A percentile compares a stretch with the other conserved stretches of the same genome.
Conservation (phyloP, 441 rosid species). For the Arabidopsis hybrid region DNA sequence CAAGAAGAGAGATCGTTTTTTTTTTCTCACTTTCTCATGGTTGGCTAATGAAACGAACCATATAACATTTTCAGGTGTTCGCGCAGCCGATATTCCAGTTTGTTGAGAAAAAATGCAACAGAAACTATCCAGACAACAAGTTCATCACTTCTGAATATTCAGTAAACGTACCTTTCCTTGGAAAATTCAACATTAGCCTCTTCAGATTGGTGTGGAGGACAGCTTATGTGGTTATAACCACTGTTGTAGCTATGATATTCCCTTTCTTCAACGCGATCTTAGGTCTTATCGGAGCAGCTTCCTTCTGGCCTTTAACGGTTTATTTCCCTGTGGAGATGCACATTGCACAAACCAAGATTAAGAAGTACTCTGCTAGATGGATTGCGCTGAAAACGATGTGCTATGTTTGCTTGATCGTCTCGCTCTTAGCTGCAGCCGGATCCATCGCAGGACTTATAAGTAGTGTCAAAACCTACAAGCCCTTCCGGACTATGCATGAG, state of each 20-base stretch:
- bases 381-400: slow-evolving; percentile 64
- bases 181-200: slow-evolving; percentile 53
- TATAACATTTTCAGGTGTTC: slow-evolving; percentile 57
- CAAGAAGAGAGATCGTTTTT: not conserved
- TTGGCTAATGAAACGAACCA: slow-evolving; percentile 4
- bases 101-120: slow-evolving; percentile 62
- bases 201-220: slow-evolving; percentile 83
- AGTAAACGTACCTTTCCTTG: slow-evolving; percentile 54
- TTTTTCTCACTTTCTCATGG: not conserved
- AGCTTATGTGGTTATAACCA: slow-evolving; percentile 61
- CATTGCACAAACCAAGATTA: slow-evolving; percentile 62
- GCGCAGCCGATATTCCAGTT: slow-evolving; percentile 72
- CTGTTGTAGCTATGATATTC: slow-evolving; percentile 74
- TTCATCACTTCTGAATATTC: slow-evolving; percentile 57
- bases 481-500: slow-evolving; percentile 53
- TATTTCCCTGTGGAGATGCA: slow-evolving; percentile 87
- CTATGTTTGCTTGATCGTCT: slow-evolving; percentile 60
- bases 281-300: slow-evolving; percentile 76
- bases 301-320: slow-evolving; percentile 87
- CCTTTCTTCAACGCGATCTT: slow-evolving; percentile 88
- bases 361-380: slow-evolving; percentile 69
- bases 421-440: slow-evolving; percentile 71
- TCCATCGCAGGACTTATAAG: slow-evolving; percentile 70
- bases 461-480: slow-evolving; percentile 74
- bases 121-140: slow-evolving; percentile 68